phyloP scores from a whole-genome alignment of 352 stramenopile genomes.

The Proteromonas lacertae region DNA sequence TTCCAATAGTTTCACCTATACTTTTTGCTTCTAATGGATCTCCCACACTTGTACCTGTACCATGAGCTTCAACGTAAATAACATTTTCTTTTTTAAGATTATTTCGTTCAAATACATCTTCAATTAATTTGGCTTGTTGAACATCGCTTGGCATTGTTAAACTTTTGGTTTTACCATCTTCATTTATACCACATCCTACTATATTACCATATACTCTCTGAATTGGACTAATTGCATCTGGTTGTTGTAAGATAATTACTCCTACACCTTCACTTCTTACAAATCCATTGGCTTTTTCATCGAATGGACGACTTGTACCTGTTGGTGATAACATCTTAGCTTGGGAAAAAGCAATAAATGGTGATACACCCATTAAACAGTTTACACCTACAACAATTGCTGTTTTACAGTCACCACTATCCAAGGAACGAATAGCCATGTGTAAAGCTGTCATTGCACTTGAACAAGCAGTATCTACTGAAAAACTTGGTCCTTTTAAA shows the following conservation, averaged over 20 bases:
- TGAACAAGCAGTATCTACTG: not conserved
- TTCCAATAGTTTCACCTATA: too few relatives aligned
- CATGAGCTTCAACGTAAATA: slow-evolving; percentile 15
- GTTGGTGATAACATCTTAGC: too few relatives aligned
- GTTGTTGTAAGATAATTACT: slow-evolving; percentile 9
- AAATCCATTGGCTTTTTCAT: slow-evolving; percentile 13
- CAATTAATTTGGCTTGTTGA: slow-evolving; percentile 9
- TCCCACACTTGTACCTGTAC: slow-evolving; percentile 15
- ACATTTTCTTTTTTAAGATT: slow-evolving; percentile 2
- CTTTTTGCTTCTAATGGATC: slow-evolving; percentile 12
- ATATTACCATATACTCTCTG: slow-evolving; percentile 7
- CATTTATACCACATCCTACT: slow-evolving; percentile 4
- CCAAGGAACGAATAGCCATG: not conserved
- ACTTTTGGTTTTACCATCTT: slow-evolving; percentile 13
- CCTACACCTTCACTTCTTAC: slow-evolving; percentile 14
- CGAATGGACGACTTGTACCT: slow-evolving; percentile 15
- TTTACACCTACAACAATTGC: not conserved
- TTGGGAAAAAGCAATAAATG: too few relatives aligned
- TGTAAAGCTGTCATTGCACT: not conserved
- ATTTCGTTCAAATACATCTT: slow-evolving; percentile 4
- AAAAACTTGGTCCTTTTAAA: not conserved
- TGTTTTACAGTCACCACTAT: not conserved
- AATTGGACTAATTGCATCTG: too few relatives aligned
- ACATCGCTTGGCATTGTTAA: slow-evolving; percentile 14
- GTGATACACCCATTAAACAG: not conserved